phyloP scores from a whole-genome alignment of 768 basidiomycete species.

The Dendrothele bispora region DNA sequence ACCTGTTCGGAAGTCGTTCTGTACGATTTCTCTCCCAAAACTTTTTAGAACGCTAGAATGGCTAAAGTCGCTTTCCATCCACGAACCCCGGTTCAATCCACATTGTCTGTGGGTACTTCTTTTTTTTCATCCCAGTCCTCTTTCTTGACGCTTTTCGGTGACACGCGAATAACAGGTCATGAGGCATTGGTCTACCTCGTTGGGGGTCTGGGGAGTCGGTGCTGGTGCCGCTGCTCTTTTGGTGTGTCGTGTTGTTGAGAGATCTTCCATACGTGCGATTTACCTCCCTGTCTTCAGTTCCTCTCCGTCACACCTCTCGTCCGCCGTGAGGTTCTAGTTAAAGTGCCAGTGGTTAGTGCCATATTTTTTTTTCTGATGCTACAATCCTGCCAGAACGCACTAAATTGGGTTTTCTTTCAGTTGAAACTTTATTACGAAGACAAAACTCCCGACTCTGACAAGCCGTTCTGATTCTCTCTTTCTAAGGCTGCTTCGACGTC shows the following conservation, averaged over 20 bases:
- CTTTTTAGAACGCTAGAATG: constrained; percentile 32
- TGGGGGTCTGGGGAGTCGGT: constrained; percentile 73
- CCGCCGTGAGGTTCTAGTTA: constrained; percentile 68
- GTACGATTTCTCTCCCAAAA: background rate
- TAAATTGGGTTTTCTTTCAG: constrained; percentile 45
- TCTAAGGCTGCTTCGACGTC: too few species aligned
- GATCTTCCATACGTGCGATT: constrained; percentile 4
- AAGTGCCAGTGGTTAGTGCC: constrained; percentile 70
- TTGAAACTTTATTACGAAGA: constrained; percentile 74
- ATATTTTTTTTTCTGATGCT: constrained; percentile 7
- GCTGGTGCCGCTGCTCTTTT: constrained; percentile 66
- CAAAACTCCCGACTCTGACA: constrained; percentile 78
- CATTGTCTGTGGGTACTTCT: constrained; percentile 36
- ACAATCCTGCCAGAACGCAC: constrained; percentile 2
- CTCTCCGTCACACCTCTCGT: constrained; percentile 86
- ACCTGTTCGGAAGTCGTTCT: constrained; percentile 19
- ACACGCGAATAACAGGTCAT: constrained; percentile 33
- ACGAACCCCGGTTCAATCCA: constrained; percentile 35
- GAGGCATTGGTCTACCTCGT: constrained; percentile 58
- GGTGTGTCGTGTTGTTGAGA: too few species aligned
- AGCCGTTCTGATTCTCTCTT: constrained; percentile 76
- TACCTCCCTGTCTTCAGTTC: constrained; percentile 40
- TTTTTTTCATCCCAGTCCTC: too few species aligned
- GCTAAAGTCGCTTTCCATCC: constrained; percentile 39
- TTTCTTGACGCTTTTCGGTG: background rate